Conservation (phyloP, 208 protist species). For the Leishmania turanica region DNA sequence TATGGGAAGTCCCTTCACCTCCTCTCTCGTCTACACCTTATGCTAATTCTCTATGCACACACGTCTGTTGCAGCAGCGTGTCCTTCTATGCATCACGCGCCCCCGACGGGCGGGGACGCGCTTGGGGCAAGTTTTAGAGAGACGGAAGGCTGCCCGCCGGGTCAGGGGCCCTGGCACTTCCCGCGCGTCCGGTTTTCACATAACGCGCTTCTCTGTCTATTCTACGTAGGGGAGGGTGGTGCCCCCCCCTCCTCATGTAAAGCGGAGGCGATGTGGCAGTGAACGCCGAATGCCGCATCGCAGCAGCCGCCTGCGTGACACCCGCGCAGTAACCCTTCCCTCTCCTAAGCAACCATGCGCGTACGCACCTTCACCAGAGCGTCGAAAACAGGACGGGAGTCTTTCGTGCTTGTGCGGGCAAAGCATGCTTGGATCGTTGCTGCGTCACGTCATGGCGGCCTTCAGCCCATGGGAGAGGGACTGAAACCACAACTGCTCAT, state of each 20-base stretch:
- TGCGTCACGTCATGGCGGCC: not conserved
- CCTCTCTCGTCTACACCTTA: not conserved
- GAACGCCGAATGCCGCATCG: not conserved
- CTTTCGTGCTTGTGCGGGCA: not conserved
- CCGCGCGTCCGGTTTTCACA: not conserved
- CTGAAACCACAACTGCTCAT: slow-evolving; percentile 26
- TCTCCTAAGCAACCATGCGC: not conserved
- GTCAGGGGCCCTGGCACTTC: not conserved
- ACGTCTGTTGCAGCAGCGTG: not conserved
- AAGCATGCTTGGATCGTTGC: not conserved
- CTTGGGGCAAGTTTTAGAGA: not conserved
- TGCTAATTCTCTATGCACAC: not conserved
- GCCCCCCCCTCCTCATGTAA: not conserved
- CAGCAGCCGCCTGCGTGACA: not conserved
- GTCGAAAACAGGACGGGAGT: not conserved
- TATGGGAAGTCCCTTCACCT: no score
- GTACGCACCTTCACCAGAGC: not conserved
- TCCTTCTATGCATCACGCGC: not conserved
- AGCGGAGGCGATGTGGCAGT: not conserved
- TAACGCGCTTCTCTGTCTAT: not conserved
- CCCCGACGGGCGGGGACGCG: not conserved
- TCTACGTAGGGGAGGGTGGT: not conserved
- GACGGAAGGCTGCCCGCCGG: not conserved
- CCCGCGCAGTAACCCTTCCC: not conserved
- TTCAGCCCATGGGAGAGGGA: slow-evolving; percentile 16